Evolutionary conservation across 2,329 filamentous ascomycete species (phyloP).

Genomic region (Elsinoe necatrix): DNA sequence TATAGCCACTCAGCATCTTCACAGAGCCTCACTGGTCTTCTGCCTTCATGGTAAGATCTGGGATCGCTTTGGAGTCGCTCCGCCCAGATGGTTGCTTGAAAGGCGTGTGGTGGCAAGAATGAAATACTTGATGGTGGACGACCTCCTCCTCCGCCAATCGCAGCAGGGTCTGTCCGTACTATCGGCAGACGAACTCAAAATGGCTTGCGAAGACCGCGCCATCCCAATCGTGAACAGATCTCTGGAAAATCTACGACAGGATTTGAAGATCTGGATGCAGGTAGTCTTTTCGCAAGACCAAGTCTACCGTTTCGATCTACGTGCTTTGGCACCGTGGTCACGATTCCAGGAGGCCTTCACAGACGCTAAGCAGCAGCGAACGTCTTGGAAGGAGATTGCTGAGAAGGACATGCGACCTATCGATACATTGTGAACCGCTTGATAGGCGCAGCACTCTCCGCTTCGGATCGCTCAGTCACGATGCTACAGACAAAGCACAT

Average conservation of each 20-base stretch:
- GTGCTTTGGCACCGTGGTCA: background rate
- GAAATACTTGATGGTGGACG: slow-evolving; percentile 61
- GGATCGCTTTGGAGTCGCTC: slow-evolving; percentile 39
- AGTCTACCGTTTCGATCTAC: background rate
- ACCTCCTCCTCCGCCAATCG: slow-evolving; percentile 50
- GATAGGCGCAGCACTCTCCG: too few species aligned
- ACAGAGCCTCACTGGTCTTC: slow-evolving; percentile 29
- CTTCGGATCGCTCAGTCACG: too few species aligned
- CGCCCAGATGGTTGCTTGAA: slow-evolving; percentile 46
- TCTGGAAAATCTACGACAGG: slow-evolving; percentile 23
- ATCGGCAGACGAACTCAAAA: slow-evolving; percentile 30
- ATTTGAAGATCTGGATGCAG: slow-evolving; percentile 35
- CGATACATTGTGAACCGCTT: background rate
- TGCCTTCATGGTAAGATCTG: slow-evolving; percentile 35
- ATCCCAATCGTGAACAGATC: slow-evolving; percentile 27
- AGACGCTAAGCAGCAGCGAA: background rate
- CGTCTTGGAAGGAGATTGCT: background rate
- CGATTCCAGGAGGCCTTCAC: background rate
- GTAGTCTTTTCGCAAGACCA: background rate
- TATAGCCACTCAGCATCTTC: background rate
- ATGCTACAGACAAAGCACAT: too few species aligned
- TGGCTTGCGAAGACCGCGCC: slow-evolving; percentile 32
- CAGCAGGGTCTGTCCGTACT: slow-evolving; percentile 56
- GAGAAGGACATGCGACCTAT: background rate
- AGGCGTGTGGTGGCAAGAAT: slow-evolving; percentile 47